Base-by-base conservation (phyloP, 768 basidiomycete species). In the Phanerochaete carnosa region DNA sequence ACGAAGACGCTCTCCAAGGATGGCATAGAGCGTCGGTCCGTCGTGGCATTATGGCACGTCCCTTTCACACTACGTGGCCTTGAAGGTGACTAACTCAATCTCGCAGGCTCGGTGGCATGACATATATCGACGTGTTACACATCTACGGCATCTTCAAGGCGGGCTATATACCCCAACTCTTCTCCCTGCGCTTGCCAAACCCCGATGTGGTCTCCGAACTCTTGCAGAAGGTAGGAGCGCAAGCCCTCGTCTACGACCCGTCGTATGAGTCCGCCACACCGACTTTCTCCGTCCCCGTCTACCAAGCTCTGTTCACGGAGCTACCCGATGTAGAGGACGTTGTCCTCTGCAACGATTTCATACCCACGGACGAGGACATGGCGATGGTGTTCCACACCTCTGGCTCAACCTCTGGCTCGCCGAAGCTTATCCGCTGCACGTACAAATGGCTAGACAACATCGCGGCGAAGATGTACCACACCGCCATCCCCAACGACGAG, bases 341-440 rank as follows among this genome's bases (percentile, higher is more conserved):
- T 26, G 66, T 76, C 32, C 70, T 88, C 7, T 82, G 84, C 29
- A 73, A 73, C 22, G 73, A 84, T 39, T 71, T 75, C 64, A 51
- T 60, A 64, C 72, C 63, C 49, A 71, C 59, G 55, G 73, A 64
- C 32, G 73, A 76, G 58, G 84, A 87, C 55, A 71, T 76, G 28
- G 80, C 80, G 49, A 85, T 91, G 76, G 76, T 90, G 56, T 92
- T 90, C 78, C 90, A 90, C 71, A 91, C 90, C 11, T 88, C 86
- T 60, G 90, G 90, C 16, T 91, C 89, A 39, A 92, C 90, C 7
- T 91, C 89, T n/a, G 90, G 89, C 52, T 88, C 84, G 67, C 90
- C 90, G 0, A 92, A 90, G 68, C 84, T 92, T 28, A 87, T 92
- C 0, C 88, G 84, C 16, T 87, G 87, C 73, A 88, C 75, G 66